Evolutionary conservation across 2,329 filamentous ascomycete genomes (phyloP).

Genomic region (Calonectria crousiana): DNA sequence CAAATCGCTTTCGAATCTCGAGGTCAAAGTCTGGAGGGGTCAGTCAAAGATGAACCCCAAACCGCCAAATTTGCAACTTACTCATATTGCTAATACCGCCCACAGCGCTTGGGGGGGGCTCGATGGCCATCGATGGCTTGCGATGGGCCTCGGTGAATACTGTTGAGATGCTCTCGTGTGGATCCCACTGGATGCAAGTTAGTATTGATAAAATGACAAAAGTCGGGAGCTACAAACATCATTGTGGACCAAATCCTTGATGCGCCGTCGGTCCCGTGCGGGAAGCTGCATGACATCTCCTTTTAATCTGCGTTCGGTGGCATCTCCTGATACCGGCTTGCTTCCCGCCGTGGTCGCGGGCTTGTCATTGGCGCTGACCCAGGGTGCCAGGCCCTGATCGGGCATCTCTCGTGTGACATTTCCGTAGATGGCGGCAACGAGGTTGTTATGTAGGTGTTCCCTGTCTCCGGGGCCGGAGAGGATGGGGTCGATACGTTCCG

Average conservation of each 20-base stretch:
- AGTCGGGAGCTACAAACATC: slow-evolving; percentile 61
- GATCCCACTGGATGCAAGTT: slow-evolving; percentile 60
- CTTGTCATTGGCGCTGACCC: slow-evolving; percentile 80
- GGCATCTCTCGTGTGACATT: slow-evolving; percentile 79
- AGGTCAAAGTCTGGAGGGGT: slow-evolving; percentile 69
- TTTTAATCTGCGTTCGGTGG: slow-evolving; percentile 74
- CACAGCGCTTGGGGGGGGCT: slow-evolving; percentile 74
- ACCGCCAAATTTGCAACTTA: slow-evolving; percentile 56
- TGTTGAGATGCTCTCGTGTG: slow-evolving; percentile 64
- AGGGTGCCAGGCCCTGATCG: slow-evolving; percentile 75
- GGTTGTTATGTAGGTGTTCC: slow-evolving; percentile 75
- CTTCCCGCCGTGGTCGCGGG: slow-evolving; percentile 66
- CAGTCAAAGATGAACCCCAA: slow-evolving; percentile 31
- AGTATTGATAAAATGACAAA: slow-evolving; percentile 20
- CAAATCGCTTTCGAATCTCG: slow-evolving; percentile 75
- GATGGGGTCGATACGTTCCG: slow-evolving; percentile 70
- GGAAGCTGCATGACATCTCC: slow-evolving; percentile 78
- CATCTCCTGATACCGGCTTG: slow-evolving; percentile 75
- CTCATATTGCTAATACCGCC: slow-evolving; percentile 85
- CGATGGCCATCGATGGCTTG: slow-evolving; percentile 61
- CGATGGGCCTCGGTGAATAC: slow-evolving; percentile 65
- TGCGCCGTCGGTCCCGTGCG: slow-evolving; percentile 73
- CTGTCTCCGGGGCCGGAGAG: slow-evolving; percentile 70
- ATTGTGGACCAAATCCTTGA: slow-evolving; percentile 74
- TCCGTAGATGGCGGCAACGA: slow-evolving; percentile 74